Evolutionary conservation across 108 stramenopile species (phyloP), one percentile per base, ranked within the genome.

Genomic region (Conticribra weissflogii): DNA sequence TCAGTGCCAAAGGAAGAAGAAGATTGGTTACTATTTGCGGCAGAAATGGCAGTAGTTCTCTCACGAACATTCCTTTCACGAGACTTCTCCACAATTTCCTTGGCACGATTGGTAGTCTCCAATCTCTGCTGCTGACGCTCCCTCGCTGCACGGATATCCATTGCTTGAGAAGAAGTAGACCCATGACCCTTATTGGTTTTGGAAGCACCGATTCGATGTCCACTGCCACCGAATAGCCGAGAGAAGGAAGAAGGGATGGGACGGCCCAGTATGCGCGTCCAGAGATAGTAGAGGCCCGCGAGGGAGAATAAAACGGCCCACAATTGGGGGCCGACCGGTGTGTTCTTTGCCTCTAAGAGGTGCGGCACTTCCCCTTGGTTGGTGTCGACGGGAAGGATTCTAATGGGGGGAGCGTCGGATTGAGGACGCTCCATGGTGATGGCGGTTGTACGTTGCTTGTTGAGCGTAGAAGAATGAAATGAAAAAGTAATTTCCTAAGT

Each of bases 291-390:
- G 0, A 78, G 36, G 4, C 54, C 68, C 3, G 17, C 68, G 46
- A 63, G 21, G 47, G 56, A 33, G 36, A 78, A 54, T 47, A 54
- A 34, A 17, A 70, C 48, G 19, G 76, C 68, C 76, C 76, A 78
- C 3, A 78, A 56, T 45, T 70, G 68, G 9, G 76, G 76, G 5
- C 76, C 76, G 34, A 57, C 59, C 44, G 68, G 68, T 36, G 50
- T 58, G 4, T 32, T 59, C 24, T 49, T 22, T 24, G 28, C 9
- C 3, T 9, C 5, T 24, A 9, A 28, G 28, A 8, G 32, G 33
- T 15, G 0, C 52, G 64, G 1, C 45, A 21, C 1, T 22, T 47
- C 32, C 24, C 0, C 16, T 32, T 24, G 66, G 54, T 28, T 56
- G 54, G 54, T 67, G 24, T 41, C 29, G 44, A 17, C 45, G n/a